A percentile compares a stretch with the other conserved stretches of the same genome.
Conservation (phyloP, 306 rosid genomes). For the Notholithocarpus densiflorus region DNA sequence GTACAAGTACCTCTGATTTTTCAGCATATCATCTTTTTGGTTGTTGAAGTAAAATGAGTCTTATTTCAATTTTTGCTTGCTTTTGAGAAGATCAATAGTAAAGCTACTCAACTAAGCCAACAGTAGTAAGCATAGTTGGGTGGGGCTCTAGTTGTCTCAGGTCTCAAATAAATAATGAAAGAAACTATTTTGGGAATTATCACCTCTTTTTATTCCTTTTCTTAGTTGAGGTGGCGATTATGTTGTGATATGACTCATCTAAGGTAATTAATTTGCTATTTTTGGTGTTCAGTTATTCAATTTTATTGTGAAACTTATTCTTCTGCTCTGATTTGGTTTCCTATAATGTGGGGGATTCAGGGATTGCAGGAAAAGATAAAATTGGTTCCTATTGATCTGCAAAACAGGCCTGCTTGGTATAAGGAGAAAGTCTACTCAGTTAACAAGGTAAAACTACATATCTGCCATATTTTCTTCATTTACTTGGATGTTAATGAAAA, state of each 20-base stretch:
- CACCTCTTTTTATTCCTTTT: not conserved
- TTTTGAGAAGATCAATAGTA: not conserved
- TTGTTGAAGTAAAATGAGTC: not conserved
- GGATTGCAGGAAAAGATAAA: constrained; percentile 66
- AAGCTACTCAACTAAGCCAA: not conserved
- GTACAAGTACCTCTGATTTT: not conserved
- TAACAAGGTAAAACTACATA: constrained; percentile 53
- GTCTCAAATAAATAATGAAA: too few species aligned
- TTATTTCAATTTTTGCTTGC: not conserved
- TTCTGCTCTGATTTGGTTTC: not conserved
- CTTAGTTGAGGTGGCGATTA: not conserved
- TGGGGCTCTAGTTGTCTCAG: not conserved
- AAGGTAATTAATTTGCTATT: not conserved
- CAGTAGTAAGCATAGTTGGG: not conserved
- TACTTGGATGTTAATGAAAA: not conserved
- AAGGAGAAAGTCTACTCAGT: constrained; percentile 71
- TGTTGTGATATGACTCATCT: not conserved
- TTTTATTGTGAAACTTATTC: not conserved
- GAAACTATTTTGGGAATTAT: not conserved
- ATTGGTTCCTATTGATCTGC: constrained; percentile 68
- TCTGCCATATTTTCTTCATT: not conserved
- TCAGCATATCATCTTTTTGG: not conserved
- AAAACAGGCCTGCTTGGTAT: constrained; percentile 83
- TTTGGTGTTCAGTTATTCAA: not conserved
- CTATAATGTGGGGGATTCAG: constrained; percentile 32